phyloP scores from a whole-genome alignment of 306 rosid species.

The Rubus parviflorus region DNA sequence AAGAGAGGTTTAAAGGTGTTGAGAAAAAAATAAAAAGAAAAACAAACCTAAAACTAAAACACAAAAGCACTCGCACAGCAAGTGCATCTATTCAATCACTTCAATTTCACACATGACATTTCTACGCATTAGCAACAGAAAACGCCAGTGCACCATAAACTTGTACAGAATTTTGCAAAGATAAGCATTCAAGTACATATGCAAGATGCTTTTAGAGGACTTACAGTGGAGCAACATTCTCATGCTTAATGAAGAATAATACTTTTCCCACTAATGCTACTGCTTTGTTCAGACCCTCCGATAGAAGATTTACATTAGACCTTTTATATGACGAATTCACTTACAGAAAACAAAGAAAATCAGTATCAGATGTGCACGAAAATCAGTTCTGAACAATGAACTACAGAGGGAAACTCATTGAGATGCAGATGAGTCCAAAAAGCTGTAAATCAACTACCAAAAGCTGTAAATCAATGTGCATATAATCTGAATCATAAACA shows the following conservation, averaged over 20 bases:
- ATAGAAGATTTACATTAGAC: conserved; percentile 53
- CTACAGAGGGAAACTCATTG: too few species aligned
- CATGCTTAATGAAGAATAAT: conserved; percentile 67
- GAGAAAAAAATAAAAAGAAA: too few species aligned
- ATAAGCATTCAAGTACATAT: conserved; percentile 19
- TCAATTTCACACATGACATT: background rate
- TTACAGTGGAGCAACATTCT: conserved; percentile 73
- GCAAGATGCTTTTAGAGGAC: conserved; percentile 29
- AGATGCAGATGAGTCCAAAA: too few species aligned
- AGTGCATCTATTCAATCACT: background rate
- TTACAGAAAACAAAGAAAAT: conserved; percentile 34
- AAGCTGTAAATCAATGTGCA: too few species aligned
- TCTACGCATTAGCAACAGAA: background rate
- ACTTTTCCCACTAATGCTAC: conserved; percentile 77
- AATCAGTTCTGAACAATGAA: too few species aligned
- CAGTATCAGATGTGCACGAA: conserved; percentile 13
- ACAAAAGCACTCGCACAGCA: background rate
- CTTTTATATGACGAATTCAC: conserved; percentile 58
- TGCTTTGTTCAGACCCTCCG: conserved; percentile 77
- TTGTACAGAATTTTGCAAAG: background rate
- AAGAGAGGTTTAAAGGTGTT: too few species aligned
- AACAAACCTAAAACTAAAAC: background rate
- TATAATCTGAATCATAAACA: too few species aligned
- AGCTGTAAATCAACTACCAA: too few species aligned
- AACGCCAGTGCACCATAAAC: background rate